Evolutionary conservation across 2,329 filamentous ascomycete genomes (phyloP).

Genomic region (Purpureocillium takamizusanense): DNA sequence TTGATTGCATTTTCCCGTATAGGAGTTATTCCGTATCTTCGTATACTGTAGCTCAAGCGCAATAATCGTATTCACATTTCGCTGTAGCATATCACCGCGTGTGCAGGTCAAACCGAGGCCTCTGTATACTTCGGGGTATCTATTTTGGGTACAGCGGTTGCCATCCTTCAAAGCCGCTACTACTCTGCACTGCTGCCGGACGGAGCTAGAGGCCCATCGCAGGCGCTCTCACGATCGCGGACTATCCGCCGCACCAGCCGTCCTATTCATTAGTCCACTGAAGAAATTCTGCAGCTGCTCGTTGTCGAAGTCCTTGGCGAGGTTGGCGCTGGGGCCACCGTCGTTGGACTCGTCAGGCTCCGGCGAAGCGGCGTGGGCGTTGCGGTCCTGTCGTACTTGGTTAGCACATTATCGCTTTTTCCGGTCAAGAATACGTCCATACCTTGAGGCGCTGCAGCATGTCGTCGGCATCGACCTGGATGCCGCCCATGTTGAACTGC

Average conservation of each 20-base stretch:
- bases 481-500: slow-evolving; percentile 97
- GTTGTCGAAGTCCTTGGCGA: slow-evolving; percentile 38
- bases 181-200: too few species aligned
- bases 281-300: slow-evolving; percentile 53
- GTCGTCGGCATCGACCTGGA: slow-evolving; percentile 90
- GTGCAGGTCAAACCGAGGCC: too few species aligned
- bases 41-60: too few species aligned
- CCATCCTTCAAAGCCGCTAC: too few species aligned
- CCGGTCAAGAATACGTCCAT: slow-evolving; percentile 7
- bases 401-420: background rate
- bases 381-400: slow-evolving; percentile 40
- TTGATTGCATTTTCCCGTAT: background rate
- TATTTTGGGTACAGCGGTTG: slow-evolving; percentile 23
- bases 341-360: slow-evolving; percentile 30
- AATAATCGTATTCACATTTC: too few species aligned
- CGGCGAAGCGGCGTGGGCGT: slow-evolving; percentile 39
- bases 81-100: too few species aligned
- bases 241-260: slow-evolving; percentile 18
- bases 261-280: slow-evolving; percentile 49
- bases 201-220: too few species aligned
- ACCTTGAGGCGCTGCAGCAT: slow-evolving; percentile 84
- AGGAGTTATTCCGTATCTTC: too few species aligned
- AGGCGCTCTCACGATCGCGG: slow-evolving; percentile 6
- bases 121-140: slow-evolving; percentile 26
- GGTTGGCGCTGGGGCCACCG: slow-evolving; percentile 28